Conservation (phyloP, 2,329 filamentous ascomycete species). For the Neofusicoccum ribis region DNA sequence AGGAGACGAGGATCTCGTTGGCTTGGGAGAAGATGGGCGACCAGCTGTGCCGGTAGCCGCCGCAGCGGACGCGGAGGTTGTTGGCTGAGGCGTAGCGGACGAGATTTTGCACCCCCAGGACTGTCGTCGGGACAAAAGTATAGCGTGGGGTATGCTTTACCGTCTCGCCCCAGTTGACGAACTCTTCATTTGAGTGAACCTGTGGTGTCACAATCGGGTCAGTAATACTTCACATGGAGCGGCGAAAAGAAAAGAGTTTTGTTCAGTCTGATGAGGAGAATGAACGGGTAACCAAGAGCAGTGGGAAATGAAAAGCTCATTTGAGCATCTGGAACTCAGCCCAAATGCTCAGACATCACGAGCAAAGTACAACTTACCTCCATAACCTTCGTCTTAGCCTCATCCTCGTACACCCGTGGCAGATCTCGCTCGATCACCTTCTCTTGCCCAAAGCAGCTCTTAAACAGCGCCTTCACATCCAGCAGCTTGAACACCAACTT, state of each 20-base stretch:
- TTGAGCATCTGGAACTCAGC: too few species aligned
- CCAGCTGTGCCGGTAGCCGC: conserved; percentile 50
- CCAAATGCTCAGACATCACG: too few species aligned
- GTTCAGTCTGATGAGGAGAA: too few species aligned
- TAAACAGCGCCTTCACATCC: conserved; percentile 25
- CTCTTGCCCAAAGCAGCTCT: conserved; percentile 23
- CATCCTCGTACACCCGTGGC: too few species aligned
- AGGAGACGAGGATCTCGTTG: conserved; percentile 46
- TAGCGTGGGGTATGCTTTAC: conserved; percentile 42
- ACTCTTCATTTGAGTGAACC: conserved; percentile 29
- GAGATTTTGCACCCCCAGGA: conserved; percentile 44
- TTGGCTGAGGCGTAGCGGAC: conserved; percentile 40
- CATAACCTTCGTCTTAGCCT: too few species aligned
- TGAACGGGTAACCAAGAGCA: too few species aligned
- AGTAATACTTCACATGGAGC: too few species aligned
- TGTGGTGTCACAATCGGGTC: neutral
- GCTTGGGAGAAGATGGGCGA: conserved; percentile 43
- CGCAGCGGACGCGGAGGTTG: conserved; percentile 42
- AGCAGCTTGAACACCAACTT: conserved; percentile 21
- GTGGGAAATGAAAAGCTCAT: too few species aligned
- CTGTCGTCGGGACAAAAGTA: conserved; percentile 46
- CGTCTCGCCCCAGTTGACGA: conserved; percentile 46
- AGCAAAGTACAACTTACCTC: too few species aligned
- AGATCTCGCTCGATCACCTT: too few species aligned
- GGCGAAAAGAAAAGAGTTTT: too few species aligned